Conservation (phyloP, 805 yeast species). For the Candida insectorum region DNA sequence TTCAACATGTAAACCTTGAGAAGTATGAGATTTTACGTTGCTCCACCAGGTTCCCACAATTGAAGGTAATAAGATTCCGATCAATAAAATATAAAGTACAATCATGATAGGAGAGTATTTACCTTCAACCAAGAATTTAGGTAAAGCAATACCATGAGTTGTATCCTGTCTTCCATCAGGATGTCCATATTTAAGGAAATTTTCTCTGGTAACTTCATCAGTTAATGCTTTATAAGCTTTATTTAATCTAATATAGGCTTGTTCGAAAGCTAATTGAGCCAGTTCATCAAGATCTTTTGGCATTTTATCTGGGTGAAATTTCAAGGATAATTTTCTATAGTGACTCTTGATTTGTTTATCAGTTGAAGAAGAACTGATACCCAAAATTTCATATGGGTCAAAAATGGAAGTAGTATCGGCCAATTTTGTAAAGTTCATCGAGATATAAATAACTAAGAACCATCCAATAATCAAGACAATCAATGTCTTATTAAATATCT, state of each 20-base stretch:
- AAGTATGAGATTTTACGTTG: slow-evolving; percentile 73
- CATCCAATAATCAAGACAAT: slow-evolving; percentile 52
- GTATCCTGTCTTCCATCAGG: slow-evolving; percentile 97
- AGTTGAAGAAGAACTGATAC: slow-evolving; percentile 59
- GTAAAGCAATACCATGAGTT: slow-evolving; percentile 92
- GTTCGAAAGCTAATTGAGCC: slow-evolving; percentile 61
- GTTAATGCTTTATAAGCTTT: slow-evolving; percentile 95
- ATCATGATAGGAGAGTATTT: slow-evolving; percentile 64
- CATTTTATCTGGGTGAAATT: slow-evolving; percentile 92
- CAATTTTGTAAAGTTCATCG: slow-evolving; percentile 37
- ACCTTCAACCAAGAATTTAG: slow-evolving; percentile 85
- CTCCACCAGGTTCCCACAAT: slow-evolving; percentile 91
- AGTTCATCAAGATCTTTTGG: slow-evolving; percentile 57
- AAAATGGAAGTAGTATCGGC: slow-evolving; percentile 52
- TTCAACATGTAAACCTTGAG: slow-evolving; percentile 73
- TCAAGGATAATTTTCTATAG: slow-evolving; percentile 82
- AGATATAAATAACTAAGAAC: slow-evolving; percentile 46
- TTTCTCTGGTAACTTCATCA: slow-evolving; percentile 79
- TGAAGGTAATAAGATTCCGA: slow-evolving; percentile 77
- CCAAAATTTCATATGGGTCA: slow-evolving; percentile 90
- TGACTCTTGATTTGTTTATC: slow-evolving; percentile 78
- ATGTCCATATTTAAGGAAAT: slow-evolving; percentile 85
- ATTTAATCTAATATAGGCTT: slow-evolving; percentile 72
- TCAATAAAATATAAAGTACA: slow-evolving; percentile 58
- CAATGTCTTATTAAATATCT: slow-evolving; percentile 37